These are phyloP conservation scores for Scheffersomyces stipitis DNA, from an alignment of 805 yeast genomes.

Conservation along the genomic window DNA sequence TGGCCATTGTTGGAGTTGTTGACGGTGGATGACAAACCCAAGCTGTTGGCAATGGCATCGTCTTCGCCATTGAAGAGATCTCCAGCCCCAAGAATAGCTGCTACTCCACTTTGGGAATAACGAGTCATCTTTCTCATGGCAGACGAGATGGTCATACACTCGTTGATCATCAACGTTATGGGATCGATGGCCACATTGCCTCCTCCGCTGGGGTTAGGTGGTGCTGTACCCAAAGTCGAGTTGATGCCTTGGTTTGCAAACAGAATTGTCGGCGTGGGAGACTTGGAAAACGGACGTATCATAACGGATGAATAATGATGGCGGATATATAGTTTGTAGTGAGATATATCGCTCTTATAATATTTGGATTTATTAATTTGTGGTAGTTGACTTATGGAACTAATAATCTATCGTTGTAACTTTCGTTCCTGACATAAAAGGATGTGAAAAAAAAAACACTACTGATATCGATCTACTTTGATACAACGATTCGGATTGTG, in stretches of 20 bases:
- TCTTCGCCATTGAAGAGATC: conserved; percentile 46
- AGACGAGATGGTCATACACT: conserved; percentile 81
- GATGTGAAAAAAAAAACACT: no score
- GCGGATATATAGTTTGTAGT: no score
- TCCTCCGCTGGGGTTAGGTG: not conserved
- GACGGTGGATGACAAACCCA: conserved; percentile 16
- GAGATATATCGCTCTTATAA: no score
- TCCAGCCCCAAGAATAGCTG: conserved; percentile 76
- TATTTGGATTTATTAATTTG: no score
- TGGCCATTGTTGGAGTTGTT: conserved; percentile 28
- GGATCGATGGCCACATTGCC: conserved; percentile 64
- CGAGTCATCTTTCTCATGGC: conserved; percentile 77
- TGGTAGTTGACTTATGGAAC: no score
- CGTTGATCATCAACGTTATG: conserved; percentile 79
- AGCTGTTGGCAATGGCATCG: conserved; percentile 27
- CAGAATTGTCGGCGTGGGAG: conserved; percentile 1
- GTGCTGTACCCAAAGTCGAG: not conserved
- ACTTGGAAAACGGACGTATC: conserved; percentile 3
- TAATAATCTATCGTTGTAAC: no score
- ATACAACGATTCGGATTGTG: no score
- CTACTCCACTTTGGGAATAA: conserved; percentile 76
- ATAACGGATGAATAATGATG: no score
- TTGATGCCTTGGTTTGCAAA: not conserved
- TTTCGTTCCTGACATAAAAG: no score
- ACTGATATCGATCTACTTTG: no score